Evolutionary conservation across 1,139 yeast genomes (phyloP).

Genomic region (Tardiomyces depauwii): DNA sequence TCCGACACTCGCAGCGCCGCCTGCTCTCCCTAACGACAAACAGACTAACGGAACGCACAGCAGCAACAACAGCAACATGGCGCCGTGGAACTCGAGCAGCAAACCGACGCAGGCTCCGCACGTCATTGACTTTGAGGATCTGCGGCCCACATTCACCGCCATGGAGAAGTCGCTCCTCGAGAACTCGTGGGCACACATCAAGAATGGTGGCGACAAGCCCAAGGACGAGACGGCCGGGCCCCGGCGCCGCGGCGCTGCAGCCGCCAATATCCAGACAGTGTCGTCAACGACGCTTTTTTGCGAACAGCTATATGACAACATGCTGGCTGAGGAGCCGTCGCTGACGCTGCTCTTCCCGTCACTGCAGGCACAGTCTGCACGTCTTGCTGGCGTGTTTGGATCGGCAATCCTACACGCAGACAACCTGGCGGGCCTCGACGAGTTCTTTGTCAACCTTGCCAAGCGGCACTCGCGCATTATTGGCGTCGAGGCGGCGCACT

Average conservation of each 20-base stretch:
- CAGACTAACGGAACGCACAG: no score
- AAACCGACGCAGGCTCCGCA: no score
- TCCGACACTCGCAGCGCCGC: no score
- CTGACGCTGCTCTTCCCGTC: slow-evolving; percentile 52
- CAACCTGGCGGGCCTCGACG: slow-evolving; percentile 38
- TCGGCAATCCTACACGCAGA: slow-evolving; percentile 42
- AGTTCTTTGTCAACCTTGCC: slow-evolving; percentile 52
- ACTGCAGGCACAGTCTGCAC: slow-evolving; percentile 58
- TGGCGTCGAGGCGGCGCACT: slow-evolving; percentile 62
- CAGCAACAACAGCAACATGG: no score
- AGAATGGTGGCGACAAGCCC: background rate
- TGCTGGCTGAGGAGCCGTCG: slow-evolving; percentile 41
- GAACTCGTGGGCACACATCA: slow-evolving; percentile 1
- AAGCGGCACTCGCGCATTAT: slow-evolving; percentile 67
- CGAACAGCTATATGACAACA: slow-evolving; percentile 51
- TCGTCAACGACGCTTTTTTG: slow-evolving; percentile 21
- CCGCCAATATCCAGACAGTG: slow-evolving; percentile 2
- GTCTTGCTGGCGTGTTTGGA: slow-evolving; percentile 74
- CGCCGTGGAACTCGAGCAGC: no score
- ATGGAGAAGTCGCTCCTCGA: background rate
- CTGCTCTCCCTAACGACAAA: no score
- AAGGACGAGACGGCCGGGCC: background rate
- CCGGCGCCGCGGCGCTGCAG: slow-evolving; percentile 1
- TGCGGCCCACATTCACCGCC: background rate
- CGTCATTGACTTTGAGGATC: background rate